Evolutionary conservation across 2,329 filamentous ascomycete genomes (phyloP), one percentile per base, ranked within the genome.

Genomic region (Trichophyton verrucosum): DNA sequence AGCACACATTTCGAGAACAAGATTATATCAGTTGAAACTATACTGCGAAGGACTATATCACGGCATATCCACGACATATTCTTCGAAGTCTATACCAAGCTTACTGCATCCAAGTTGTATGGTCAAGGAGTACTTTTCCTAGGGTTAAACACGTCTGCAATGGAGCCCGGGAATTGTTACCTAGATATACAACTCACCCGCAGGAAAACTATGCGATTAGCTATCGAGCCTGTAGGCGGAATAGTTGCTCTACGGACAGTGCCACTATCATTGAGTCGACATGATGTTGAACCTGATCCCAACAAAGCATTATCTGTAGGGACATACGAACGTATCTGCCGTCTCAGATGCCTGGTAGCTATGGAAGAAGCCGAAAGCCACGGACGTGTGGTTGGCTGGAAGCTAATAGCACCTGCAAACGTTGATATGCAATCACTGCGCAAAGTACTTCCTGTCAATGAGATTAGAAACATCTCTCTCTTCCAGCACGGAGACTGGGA

Each of bases 151-250:
- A 74, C 84, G 20, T 87, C 85, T 13, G 73, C 75, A 5, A 76
- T 77, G 0, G 83, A 89, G 57, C 86, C 89, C 0, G 80, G 81
- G 11, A 80, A 87, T 42, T 91, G 87, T 53, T 78, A 74, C 36
- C 77, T 97, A 59, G 79, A 78, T 36, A 80, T 92, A 66, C 86
- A 88, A 65, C 77, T 95, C 30, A 87, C 87, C 3, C 77, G 79
- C n/a, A 77, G 80, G 27, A 80, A 83, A 60, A 76, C 78, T 42
- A 74, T 87, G 38, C 81, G 78, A 4, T 73, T 95, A 30, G 80
- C 82, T 17, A 79, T 96, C 55, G 89, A 95, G 65, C 84, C 87
- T 0, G 83, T 88, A 27, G 91, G 88, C 0, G 94, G 94, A n/a
- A 75, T 80, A 9, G 86, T 91, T 63, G 82, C 85, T 8, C 73